A percentile compares a stretch with the other conserved stretches of the same genome.
These are phyloP conservation scores for Ophiocordyceps camponoti-floridani DNA, from an alignment of 2,329 filamentous ascomycete species.

Conservation along the genomic window DNA sequence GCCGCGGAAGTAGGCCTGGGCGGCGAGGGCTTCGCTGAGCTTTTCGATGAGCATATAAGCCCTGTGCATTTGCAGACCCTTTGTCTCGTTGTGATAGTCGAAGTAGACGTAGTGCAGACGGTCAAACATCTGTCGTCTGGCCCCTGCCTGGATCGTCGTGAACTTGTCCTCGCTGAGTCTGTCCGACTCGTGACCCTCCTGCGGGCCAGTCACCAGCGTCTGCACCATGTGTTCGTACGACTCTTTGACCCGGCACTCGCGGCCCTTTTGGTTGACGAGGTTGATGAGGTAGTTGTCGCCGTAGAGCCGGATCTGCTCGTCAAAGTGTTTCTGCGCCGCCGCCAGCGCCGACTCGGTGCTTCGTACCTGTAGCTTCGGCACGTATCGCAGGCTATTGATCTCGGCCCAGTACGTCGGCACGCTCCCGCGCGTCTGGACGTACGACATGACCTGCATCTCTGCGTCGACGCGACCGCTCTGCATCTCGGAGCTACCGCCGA, in stretches of 20 bases:
- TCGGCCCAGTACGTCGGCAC: conserved; percentile 95
- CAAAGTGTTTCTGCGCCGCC: conserved; percentile 73
- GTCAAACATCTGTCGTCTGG: conserved; percentile 48
- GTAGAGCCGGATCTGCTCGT: conserved; percentile 83
- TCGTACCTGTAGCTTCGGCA: conserved; percentile 74
- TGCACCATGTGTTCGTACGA: conserved; percentile 87
- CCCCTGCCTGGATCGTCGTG: conserved; percentile 51
- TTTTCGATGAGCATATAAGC: conserved; percentile 74
- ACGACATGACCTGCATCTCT: conserved; percentile 80
- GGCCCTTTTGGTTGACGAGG: conserved; percentile 87
- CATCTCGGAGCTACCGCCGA: conserved; percentile 58
- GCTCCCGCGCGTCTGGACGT: conserved; percentile 91
- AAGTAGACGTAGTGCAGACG: conserved; percentile 94
- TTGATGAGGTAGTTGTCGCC: conserved; percentile 97
- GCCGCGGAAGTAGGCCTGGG: conserved; percentile 83
- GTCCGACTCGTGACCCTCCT: conserved; percentile 49
- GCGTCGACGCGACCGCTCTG: conserved; percentile 51
- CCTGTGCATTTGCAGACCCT: conserved; percentile 84
- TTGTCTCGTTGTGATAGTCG: conserved; percentile 95
- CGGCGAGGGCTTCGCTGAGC: conserved; percentile 55
- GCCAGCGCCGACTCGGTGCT: conserved; percentile 63
- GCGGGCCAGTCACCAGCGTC: conserved; percentile 49
- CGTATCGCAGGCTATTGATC: conserved; percentile 83
- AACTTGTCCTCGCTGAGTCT: conserved; percentile 60
- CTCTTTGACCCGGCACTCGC: conserved; percentile 75